Conservation (phyloP, 192 early-diverging fungal species). For the Backusella westeae region DNA sequence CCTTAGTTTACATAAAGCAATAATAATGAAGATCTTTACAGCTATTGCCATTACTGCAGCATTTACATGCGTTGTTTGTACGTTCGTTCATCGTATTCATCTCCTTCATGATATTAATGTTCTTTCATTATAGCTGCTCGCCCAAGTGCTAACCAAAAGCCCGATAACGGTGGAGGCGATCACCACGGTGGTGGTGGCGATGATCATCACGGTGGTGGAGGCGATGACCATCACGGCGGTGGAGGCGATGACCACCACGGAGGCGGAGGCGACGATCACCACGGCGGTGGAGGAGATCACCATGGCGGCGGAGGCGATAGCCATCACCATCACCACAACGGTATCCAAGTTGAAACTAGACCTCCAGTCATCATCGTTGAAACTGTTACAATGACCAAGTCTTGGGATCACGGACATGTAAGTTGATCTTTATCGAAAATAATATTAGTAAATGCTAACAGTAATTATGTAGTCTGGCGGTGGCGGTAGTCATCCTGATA, state of each 20-base stretch:
- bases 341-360: slow-evolving; percentile 3
- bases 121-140: slow-evolving; percentile 1
- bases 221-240: background rate
- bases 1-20: background rate
- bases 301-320: background rate
- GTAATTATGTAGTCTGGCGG: background rate
- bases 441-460: background rate
- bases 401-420: background rate
- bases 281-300: background rate
- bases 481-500: background rate
- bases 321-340: background rate
- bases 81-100: background rate
- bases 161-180: background rate
- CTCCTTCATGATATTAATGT: background rate
- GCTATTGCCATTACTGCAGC: background rate
- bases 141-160: background rate
- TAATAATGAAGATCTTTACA: slow-evolving; percentile 1
- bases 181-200: background rate
- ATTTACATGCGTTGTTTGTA: slow-evolving; percentile 3
- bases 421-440: background rate
- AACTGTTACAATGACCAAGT: slow-evolving; percentile 18
- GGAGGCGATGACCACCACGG: background rate
- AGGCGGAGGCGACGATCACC: background rate
- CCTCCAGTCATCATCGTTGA: slow-evolving; percentile 15
- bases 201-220: background rate